Base-by-base conservation (phyloP, 2,329 filamentous ascomycete genomes). In the Neoascochyta sp. region DNA sequence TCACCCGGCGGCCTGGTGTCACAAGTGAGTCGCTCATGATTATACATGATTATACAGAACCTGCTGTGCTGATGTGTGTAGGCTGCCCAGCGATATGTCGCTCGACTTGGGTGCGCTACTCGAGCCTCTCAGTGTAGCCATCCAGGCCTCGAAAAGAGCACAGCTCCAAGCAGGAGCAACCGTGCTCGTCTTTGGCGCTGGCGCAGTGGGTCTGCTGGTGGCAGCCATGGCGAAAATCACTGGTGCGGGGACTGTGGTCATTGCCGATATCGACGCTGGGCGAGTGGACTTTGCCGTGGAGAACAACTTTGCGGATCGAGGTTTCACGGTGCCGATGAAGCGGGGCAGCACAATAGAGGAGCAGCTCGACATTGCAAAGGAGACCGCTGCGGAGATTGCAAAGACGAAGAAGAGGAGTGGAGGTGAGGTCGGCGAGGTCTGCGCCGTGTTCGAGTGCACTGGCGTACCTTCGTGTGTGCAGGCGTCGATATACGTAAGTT, bases 391-490 rank as follows among this genome's bases (percentile, higher is more conserved):
- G 4, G 59, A 54, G 12, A 54, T 71, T 27, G 67, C 57, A 1
- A 60, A 64, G 45, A 47, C 66, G 0, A 46, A 53, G 24, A 52
- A 50, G 26, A 41, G 39, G n/a, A 57, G 47, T 15, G 57, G 54
- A 16, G 46, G 50, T 12, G 40, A 45, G 8, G 46, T 68, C 10
- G 68, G 66, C 1, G 80, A 83, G 25, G 74, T 86, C 3, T 81
- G 86, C 50, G 63, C 81, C 4, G 76, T 81, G 0, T 87, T 87
- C 43, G 83, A 88, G 61, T 87, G 83, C 54, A 87, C 83, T 0
- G 83, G 83, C 16, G 84, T 86, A 39, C 81, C 84, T 41, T 71
- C 75, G 1, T 86, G 83, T 56, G 80, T 86, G 64, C 83, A 86
- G 55, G 81, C 81, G 2, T 74, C 78, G n/a, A 76, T 88, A 12